Percentiles rank a stretch among this genome's conserved stretches.
Evolutionary conservation across 1,139 yeast genomes (phyloP).

Genomic region (Hyphopichia wangnamkhiaoensis): DNA sequence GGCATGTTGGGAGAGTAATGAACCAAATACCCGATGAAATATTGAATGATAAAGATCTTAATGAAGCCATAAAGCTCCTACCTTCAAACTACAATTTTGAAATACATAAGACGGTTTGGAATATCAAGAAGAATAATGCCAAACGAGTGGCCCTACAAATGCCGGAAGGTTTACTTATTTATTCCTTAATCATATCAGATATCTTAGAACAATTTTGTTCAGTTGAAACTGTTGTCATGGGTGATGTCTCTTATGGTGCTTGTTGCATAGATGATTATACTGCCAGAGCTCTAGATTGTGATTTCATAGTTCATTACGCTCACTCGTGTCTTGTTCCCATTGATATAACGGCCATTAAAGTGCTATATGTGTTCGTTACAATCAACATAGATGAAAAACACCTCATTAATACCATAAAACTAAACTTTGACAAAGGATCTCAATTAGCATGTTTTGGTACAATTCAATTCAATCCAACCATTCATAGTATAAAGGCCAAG

Average conservation of each 20-base stretch:
- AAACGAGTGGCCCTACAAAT: slow-evolving; percentile 86
- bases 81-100: slow-evolving; percentile 95
- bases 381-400: slow-evolving; percentile 86
- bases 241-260: slow-evolving; percentile 98
- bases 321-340: slow-evolving; percentile 97
- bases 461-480: slow-evolving; percentile 93
- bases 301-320: slow-evolving; percentile 93
- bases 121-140: slow-evolving; percentile 71
- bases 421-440: slow-evolving; percentile 64
- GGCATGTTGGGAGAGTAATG: slow-evolving; percentile 57
- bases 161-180: slow-evolving; percentile 95
- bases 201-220: slow-evolving; percentile 87
- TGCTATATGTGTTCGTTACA: slow-evolving; percentile 92
- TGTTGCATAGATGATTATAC: slow-evolving; percentile 98
- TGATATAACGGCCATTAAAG: slow-evolving; percentile 86
- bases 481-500: slow-evolving; percentile 72
- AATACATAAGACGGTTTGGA: slow-evolving; percentile 94
- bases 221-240: slow-evolving; percentile 93
- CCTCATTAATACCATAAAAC: slow-evolving; percentile 69
- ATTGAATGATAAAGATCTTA: slow-evolving; percentile 72
- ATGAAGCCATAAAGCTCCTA: slow-evolving; percentile 73
- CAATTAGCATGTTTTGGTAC: slow-evolving; percentile 87
- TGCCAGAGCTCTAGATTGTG: slow-evolving; percentile 90
- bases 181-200: slow-evolving; percentile 84
- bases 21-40: slow-evolving; percentile 93